Percentiles rank a stretch among this genome's conserved stretches.
Evolutionary conservation across 441 rosid species (phyloP).

Genomic region (Cnidoscolus chayamansa): DNA sequence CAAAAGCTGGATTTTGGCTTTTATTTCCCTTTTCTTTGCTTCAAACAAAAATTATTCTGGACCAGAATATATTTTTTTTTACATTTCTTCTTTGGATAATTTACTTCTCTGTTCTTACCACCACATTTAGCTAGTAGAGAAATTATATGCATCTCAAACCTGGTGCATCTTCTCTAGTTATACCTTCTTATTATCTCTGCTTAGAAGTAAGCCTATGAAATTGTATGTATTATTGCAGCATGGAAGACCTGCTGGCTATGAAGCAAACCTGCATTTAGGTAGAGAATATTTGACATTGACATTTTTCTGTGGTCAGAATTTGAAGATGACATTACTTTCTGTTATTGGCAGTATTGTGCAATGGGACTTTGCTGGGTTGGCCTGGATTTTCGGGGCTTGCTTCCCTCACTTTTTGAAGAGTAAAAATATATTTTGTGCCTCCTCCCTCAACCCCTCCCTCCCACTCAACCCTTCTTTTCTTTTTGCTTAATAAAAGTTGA

Average conservation of each 20-base stretch:
- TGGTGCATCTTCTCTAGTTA: not conserved
- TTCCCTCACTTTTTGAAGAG: constrained; percentile 89
- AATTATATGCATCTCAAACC: not conserved
- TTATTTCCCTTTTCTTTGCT: not conserved
- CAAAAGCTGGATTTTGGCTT: not conserved
- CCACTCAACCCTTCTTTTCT: not conserved
- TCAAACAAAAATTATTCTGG: not conserved
- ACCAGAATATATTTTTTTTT: too few relatives aligned
- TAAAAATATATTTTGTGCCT: constrained; percentile 30
- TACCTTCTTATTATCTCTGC: not conserved
- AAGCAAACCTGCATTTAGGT: not conserved
- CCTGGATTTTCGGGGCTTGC: constrained; percentile 89
- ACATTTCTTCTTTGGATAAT: not conserved
- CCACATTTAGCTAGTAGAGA: not conserved
- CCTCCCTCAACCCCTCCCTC: not conserved
- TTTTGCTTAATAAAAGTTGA: constrained; percentile 14
- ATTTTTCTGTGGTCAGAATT: constrained; percentile 9
- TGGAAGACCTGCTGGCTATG: not conserved
- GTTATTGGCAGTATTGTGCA: constrained; percentile 70
- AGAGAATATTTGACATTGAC: not conserved
- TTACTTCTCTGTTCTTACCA: too few relatives aligned
- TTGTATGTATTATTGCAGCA: not conserved
- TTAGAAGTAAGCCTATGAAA: not conserved
- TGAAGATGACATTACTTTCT: constrained; percentile 21
- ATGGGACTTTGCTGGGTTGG: constrained; percentile 97